Evolutionary conservation across 495 filamentous ascomycete genomes (phyloP), one percentile per base, ranked within the genome.

Genomic region (Xylaria longipes): DNA sequence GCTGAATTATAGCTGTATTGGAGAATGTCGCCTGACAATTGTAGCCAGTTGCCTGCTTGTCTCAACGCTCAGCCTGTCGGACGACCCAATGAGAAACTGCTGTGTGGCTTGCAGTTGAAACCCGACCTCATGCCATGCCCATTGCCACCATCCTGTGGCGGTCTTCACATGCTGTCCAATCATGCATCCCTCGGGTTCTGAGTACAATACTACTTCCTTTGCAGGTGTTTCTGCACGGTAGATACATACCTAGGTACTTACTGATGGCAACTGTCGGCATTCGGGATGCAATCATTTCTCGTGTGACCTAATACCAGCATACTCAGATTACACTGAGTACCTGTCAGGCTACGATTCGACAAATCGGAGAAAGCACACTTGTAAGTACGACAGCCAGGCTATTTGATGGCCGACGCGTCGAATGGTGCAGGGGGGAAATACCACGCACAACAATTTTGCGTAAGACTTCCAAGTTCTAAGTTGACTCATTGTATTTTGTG

Each of bases 151-250:
- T 56, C 17, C 52, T 15, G 12, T 22, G 37, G 37, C 62, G 6
- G 37, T 33, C 64, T 52, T 66, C 45, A 66, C 64, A 66, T 66
- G 65, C 33, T 56, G 48, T 48, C 65, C 65, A 68, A 68, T 68
- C 65, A 43, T 20, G 8, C 50, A 37, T 22, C 48, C 37, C 46
- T 60, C 65, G n/a, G 65, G 5, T 58, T 46, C 35, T 58, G 17
- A 9, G 2, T 3, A 31, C 52, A n/a, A n/a, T n/a, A 27, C 52
- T n/a, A 57, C 27, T 56, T 68, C 39, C 27, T 14, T 66, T 31
- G 63, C 63, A 46, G 63, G 29, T 66, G 29, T 31, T 39, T 66
- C 63, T 66, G 63, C 63, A 66, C 31, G 63, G 63, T 25, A 66
- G 31, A 37, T n/a, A n/a, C n/a, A n/a, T n/a, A n/a, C n/a, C n/a